Evolutionary conservation across 768 basidiomycete genomes (phyloP).

Genomic region (Inosperma sp.): DNA sequence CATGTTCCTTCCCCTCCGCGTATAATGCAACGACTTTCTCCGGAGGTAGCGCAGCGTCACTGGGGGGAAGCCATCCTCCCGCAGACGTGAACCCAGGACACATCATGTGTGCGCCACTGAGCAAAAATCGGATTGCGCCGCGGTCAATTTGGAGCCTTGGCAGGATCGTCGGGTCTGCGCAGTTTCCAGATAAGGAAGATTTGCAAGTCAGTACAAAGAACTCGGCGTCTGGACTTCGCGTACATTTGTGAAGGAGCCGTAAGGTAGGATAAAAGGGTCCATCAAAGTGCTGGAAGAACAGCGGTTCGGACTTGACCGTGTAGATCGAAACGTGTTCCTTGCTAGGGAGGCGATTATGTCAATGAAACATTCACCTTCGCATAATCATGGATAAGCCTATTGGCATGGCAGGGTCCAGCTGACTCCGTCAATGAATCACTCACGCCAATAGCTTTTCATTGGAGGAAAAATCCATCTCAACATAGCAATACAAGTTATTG

Average conservation of each 20-base stretch:
- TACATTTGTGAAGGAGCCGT: conserved; percentile 88
- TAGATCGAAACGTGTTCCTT: conserved; percentile 95
- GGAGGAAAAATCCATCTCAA: too few species aligned
- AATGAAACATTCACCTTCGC: conserved; percentile 16
- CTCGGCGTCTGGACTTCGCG: conserved; percentile 22
- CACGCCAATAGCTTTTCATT: too few species aligned
- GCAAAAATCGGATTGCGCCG: conserved; percentile 95
- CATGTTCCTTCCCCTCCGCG: conserved; percentile 94
- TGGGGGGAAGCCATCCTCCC: conserved; percentile 81
- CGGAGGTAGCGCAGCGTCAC: conserved; percentile 59
- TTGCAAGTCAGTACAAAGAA: not conserved
- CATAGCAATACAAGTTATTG: too few species aligned
- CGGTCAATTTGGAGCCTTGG: conserved; percentile 89
- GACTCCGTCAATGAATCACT: too few species aligned
- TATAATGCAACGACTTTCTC: conserved; percentile 83
- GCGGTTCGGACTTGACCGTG: conserved; percentile 77
- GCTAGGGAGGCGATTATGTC: conserved; percentile 53
- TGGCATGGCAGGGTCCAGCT: too few species aligned
- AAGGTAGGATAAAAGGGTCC: conserved; percentile 89
- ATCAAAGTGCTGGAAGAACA: conserved; percentile 97
- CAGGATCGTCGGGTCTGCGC: conserved; percentile 81
- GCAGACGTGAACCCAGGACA: conserved; percentile 93
- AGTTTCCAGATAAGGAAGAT: not conserved
- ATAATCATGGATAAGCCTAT: conserved; percentile 12
- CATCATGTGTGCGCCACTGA: conserved; percentile 95